Evolutionary conservation across 164 flowering plant genomes (phyloP), one percentile per base, ranked within the genome.

Genomic region (Dillenia suffruticosa): DNA sequence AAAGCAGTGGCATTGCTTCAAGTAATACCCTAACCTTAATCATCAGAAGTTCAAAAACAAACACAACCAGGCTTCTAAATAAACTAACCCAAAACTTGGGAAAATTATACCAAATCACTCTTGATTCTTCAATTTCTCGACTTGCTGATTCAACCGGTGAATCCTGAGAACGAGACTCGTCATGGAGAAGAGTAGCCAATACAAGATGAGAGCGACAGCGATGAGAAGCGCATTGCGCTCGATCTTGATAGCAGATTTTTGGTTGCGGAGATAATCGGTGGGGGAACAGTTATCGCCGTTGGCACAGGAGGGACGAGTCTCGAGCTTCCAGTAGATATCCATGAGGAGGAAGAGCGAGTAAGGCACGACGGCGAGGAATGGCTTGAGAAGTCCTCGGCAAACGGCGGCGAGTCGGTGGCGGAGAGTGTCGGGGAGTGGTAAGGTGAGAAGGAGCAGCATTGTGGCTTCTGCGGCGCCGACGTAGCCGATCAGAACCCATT

Each of bases 211-310:
- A 0, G 98, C 96, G 13, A 86, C 74, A 15, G 85, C 96, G 64
- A 92, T 90, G 56, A 92, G 69, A 46, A 92, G 78, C 14, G 89
- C 96, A 66, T 92, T 92, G 43, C 98, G 79, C 82, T 92, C 96
- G 74, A 90, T 85, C 83, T 92, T 90, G 89, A 92, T 88, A 70
- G 85, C 77, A 9, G 91, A 84, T 47, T 92, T 92, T 90, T 88
- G 96, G 72, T 92, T 96, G 48, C 96, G 91, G 58, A 92, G 82
- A 56, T 79, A 73, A 70, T 84, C 87, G 45, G 81, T 9, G 0
- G 89, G 89, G 44, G 80, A 66, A 63, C 89, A 84, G n/a, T 79
- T 56, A 5, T 74, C 78, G 11, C 66, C 61, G 19, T 62, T 46
- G 16, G 81, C 84, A 63, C 87, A 84, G 44, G 49, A 59, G 26